These are phyloP conservation scores for Hirsutella minnesotensis DNA, from an alignment of 2,329 filamentous ascomycete species.

Conservation along the genomic window DNA sequence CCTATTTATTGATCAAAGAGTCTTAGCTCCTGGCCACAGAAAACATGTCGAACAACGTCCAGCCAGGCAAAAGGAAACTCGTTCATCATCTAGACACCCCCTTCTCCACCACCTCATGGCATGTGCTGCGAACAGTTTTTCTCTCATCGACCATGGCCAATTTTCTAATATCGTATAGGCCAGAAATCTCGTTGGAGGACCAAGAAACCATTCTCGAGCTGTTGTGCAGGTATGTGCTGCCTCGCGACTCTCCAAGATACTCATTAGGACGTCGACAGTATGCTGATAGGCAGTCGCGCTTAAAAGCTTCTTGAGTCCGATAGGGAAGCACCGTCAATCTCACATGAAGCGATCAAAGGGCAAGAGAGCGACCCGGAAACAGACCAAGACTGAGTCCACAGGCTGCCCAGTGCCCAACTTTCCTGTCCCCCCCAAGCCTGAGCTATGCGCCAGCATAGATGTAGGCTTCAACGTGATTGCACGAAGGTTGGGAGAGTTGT, in stretches of 20 bases:
- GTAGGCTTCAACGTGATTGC: constrained; percentile 55
- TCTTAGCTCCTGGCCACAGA: too few species aligned
- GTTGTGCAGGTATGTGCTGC: constrained; percentile 44
- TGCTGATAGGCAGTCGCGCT: background rate
- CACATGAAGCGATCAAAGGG: constrained; percentile 48
- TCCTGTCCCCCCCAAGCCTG: constrained; percentile 25
- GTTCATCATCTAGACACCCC: constrained; percentile 56
- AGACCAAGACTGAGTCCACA: constrained; percentile 13
- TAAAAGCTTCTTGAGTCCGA: constrained; percentile 46
- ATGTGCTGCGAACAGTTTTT: too few species aligned
- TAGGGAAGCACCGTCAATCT: constrained; percentile 48
- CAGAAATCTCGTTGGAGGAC: constrained; percentile 41
- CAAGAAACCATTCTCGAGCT: constrained; percentile 56
- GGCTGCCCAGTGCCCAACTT: background rate
- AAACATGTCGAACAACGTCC: constrained; percentile 13
- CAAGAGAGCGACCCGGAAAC: constrained; percentile 41
- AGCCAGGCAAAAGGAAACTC: constrained; percentile 36
- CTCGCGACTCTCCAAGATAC: background rate
- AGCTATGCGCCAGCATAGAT: constrained; percentile 45
- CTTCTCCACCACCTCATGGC: constrained; percentile 51
- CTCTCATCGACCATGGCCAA: too few species aligned
- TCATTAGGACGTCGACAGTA: background rate
- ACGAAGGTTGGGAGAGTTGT: constrained; percentile 38
- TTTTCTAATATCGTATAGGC: constrained; percentile 33
- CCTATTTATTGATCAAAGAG: too few species aligned